Evolutionary conservation across 352 stramenopile species (phyloP).

Genomic region (Plasmopara muralis): DNA sequence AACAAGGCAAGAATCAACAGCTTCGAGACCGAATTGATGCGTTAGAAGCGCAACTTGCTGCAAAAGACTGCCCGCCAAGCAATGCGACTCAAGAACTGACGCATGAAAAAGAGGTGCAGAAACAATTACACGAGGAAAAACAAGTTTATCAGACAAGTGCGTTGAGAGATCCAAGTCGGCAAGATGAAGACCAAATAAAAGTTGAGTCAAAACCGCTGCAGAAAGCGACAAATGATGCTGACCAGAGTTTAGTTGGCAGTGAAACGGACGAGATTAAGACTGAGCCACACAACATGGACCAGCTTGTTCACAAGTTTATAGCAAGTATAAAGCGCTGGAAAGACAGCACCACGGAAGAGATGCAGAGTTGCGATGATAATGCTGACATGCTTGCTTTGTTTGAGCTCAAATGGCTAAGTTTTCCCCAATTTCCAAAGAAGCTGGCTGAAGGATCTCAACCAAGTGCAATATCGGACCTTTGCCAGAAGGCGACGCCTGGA

Average conservation of each 20-base stretch:
- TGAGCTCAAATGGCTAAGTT: constrained; percentile 47
- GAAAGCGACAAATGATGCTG: constrained; percentile 4
- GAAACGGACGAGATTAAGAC: constrained; percentile 17
- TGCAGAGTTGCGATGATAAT: constrained; percentile 29
- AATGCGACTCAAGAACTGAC: constrained; percentile 11
- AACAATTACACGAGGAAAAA: constrained; percentile 19
- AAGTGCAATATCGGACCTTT: constrained; percentile 1
- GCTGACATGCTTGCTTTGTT: constrained; percentile 29
- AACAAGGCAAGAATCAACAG: constrained; percentile 58
- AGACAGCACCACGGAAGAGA: constrained; percentile 33
- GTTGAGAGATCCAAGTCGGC: constrained; percentile 29
- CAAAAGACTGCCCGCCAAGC: constrained; percentile 21
- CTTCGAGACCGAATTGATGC: constrained; percentile 36
- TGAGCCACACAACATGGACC: constrained; percentile 37
- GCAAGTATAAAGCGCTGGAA: constrained; percentile 51
- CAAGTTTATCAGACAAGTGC: constrained; percentile 16
- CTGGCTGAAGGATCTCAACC: constrained; percentile 3
- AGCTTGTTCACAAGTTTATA: constrained; percentile 39
- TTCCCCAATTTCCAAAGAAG: constrained; percentile 37
- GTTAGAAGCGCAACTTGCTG: constrained; percentile 30
- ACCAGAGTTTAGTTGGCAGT: constrained; percentile 4
- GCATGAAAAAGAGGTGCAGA: constrained; percentile 19
- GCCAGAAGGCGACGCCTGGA: neutral
- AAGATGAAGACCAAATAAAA: constrained; percentile 33
- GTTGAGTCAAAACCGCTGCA: constrained; percentile 21